These are phyloP conservation scores for Tylopilus intermedius DNA, from an alignment of 768 basidiomycete species.

Conservation along the genomic window DNA sequence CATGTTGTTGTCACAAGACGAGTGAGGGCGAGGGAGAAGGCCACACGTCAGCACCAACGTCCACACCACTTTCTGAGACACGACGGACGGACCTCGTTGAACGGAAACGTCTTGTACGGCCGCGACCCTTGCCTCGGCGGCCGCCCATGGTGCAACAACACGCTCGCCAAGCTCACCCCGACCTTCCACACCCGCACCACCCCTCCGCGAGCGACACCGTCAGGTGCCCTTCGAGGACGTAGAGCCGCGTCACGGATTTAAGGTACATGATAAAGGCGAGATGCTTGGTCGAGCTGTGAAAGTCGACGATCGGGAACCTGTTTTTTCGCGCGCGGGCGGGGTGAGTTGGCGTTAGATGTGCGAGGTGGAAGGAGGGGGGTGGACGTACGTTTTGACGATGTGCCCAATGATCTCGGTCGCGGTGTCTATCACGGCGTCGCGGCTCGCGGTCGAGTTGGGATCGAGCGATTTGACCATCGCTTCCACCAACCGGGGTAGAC, in stretches of 20 bases:
- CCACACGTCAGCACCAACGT: neutral
- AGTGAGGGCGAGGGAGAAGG: too few species aligned
- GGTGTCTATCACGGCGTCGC: slow-evolving; percentile 83
- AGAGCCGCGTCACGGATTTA: slow-evolving; percentile 90
- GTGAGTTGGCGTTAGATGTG: too few species aligned
- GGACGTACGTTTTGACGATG: slow-evolving; percentile 82
- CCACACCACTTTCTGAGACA: too few species aligned
- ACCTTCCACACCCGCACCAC: slow-evolving; percentile 94
- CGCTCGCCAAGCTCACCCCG: slow-evolving; percentile 77
- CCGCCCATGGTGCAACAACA: slow-evolving; percentile 82
- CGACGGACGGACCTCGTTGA: slow-evolving; percentile 59
- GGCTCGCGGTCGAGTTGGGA: slow-evolving; percentile 70
- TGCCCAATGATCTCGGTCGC: slow-evolving; percentile 93
- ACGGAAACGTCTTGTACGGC: slow-evolving; percentile 84
- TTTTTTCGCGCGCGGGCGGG: too few species aligned
- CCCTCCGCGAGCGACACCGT: slow-evolving; percentile 84
- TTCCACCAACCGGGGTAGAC: slow-evolving; percentile 82
- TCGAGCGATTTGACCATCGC: slow-evolving; percentile 96
- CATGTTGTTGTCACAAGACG: too few species aligned
- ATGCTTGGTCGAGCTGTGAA: slow-evolving; percentile 81
- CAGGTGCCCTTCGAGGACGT: slow-evolving; percentile 88
- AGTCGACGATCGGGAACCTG: slow-evolving; percentile 92
- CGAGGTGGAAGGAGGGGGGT: neutral
- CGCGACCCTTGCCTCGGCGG: slow-evolving; percentile 88
- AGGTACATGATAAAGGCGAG: slow-evolving; percentile 95